A percentile compares a stretch with the other conserved stretches of the same genome.
Evolutionary conservation across 352 stramenopile species (phyloP).

Genomic region (Phytophthora nicotianae): DNA sequence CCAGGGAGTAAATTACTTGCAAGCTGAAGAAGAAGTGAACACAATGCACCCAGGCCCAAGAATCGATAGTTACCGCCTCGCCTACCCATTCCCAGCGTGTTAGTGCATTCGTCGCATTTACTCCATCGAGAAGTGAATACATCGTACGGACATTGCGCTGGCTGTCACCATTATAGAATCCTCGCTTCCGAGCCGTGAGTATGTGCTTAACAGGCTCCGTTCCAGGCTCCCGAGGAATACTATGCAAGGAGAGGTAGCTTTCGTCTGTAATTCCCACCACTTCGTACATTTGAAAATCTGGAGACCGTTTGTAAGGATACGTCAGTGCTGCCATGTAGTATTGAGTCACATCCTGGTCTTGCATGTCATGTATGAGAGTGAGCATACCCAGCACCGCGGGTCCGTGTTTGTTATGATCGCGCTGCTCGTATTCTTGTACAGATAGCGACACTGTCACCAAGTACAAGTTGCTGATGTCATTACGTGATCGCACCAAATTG

Average conservation of each 20-base stretch:
- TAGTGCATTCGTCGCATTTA: constrained; percentile 13
- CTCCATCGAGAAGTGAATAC: constrained; percentile 17
- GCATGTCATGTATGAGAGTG: constrained; percentile 31
- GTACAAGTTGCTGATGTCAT: constrained; percentile 16
- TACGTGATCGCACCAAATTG: constrained; percentile 30
- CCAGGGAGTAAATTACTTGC: constrained; percentile 33
- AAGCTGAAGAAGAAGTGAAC: constrained; percentile 40
- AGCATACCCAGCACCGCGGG: constrained; percentile 32
- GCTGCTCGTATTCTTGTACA: constrained; percentile 39
- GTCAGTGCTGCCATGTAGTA: constrained; percentile 31
- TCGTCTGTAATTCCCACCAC: constrained; percentile 23
- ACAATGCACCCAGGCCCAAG: constrained; percentile 46
- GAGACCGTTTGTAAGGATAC: constrained; percentile 33
- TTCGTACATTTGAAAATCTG: constrained; percentile 35
- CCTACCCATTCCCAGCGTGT: constrained; percentile 21
- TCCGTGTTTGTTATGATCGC: constrained; percentile 16
- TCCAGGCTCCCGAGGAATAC: constrained; percentile 8
- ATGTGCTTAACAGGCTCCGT: constrained; percentile 34
- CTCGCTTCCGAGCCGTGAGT: constrained; percentile 28
- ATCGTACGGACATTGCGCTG: constrained; percentile 36
- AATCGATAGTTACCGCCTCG: constrained; percentile 25
- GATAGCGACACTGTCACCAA: constrained; percentile 31
- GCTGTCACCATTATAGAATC: constrained; percentile 37
- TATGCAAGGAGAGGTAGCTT: constrained; percentile 24
- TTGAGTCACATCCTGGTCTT: constrained; percentile 20